phyloP scores from a whole-genome alignment of 1,284 basidiomycete species.

The Ustilago bromivora region DNA sequence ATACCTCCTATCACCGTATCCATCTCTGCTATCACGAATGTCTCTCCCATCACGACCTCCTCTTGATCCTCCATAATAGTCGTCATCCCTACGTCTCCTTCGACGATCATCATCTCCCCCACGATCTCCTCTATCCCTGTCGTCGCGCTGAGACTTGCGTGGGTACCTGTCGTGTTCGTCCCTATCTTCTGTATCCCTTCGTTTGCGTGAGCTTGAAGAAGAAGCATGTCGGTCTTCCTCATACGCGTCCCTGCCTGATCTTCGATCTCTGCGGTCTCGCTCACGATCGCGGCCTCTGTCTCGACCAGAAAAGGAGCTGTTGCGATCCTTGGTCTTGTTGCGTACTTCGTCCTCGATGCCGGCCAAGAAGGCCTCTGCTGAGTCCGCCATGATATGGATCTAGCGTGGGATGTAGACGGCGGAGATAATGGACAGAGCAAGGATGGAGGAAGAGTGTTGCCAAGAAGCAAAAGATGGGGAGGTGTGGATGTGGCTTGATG shows the following conservation, averaged over 20 bases:
- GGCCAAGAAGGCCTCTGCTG: conserved; percentile 48
- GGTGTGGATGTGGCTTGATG: background rate
- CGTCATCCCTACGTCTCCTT: conserved; percentile 47
- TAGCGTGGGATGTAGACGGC: background rate
- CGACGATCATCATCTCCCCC: conserved; percentile 56
- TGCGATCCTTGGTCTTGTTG: conserved; percentile 22
- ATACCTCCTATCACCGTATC: conserved; percentile 20
- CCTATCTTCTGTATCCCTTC: conserved; percentile 39
- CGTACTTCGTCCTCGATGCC: conserved; percentile 47
- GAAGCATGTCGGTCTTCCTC: conserved; percentile 35
- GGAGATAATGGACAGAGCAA: background rate
- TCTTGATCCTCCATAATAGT: conserved; percentile 39
- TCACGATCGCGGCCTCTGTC: conserved; percentile 22
- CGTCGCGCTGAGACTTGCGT: conserved; percentile 39
- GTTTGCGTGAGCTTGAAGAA: conserved; percentile 27
- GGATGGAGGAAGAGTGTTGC: background rate
- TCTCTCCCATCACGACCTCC: conserved; percentile 25
- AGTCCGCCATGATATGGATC: conserved; percentile 29
- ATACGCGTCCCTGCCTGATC: conserved; percentile 33
- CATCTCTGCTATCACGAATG: conserved; percentile 12
- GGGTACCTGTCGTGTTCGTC: conserved; percentile 46
- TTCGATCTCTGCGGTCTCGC: conserved; percentile 31
- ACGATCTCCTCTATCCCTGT: conserved; percentile 56
- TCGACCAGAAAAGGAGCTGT: conserved; percentile 21
- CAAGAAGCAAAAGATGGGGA: background rate